Percentiles rank a stretch among this genome's conserved stretches.
Evolutionary conservation across 306 rosid genomes (phyloP).

Genomic region (Pyrus bretschneideri): DNA sequence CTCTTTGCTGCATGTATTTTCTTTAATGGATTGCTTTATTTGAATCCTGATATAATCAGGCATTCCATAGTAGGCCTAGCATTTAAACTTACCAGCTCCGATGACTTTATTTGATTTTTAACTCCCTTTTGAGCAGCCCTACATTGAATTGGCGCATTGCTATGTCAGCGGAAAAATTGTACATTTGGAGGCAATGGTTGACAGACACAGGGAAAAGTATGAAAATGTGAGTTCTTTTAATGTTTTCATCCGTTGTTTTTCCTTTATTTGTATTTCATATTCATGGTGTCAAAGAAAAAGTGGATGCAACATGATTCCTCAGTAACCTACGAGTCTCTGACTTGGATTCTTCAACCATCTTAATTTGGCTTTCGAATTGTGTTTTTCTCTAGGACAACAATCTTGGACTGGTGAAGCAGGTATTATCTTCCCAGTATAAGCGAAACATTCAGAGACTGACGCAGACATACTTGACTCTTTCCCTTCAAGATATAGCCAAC

Average conservation of each 20-base stretch:
- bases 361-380: not conserved
- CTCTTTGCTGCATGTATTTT: not conserved
- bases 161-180: constrained; percentile 45
- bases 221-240: constrained; percentile 43
- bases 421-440: constrained; percentile 64
- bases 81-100: not conserved
- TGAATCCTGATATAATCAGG: not conserved
- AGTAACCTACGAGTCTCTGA: not conserved
- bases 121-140: constrained; percentile 41
- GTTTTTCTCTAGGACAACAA: constrained; percentile 61
- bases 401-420: constrained; percentile 76
- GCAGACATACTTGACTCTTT: constrained; percentile 82
- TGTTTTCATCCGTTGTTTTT: not conserved
- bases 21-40: not conserved
- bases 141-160: constrained; percentile 53
- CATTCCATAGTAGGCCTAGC: not conserved
- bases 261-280: not conserved
- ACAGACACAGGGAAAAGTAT: constrained; percentile 43
- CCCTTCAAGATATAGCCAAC: constrained; percentile 82
- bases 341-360: not conserved
- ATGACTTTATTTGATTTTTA: not conserved
- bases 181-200: constrained; percentile 38
- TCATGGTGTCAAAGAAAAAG: not conserved
- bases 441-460: constrained; percentile 83
- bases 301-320: not conserved